phyloP scores from a whole-genome alignment of 2,329 filamentous ascomycete genomes.

The Sclerotinia borealis region DNA sequence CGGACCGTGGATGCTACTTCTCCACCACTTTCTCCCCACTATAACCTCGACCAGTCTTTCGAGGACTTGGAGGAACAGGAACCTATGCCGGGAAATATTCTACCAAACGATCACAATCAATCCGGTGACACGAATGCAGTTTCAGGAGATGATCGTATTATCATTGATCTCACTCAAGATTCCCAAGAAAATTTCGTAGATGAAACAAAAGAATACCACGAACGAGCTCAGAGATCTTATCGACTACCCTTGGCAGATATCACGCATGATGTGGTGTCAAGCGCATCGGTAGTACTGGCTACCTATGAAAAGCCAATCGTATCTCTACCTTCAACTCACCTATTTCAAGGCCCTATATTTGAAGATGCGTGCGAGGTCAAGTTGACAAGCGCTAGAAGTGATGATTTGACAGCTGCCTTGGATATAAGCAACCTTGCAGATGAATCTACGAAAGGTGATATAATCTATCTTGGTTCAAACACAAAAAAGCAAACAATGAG shows the following conservation, averaged over 20 bases:
- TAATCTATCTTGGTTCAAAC: not conserved
- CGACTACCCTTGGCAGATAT: not conserved
- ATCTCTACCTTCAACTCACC: not conserved
- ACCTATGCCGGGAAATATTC: not conserved
- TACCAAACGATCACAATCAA: not conserved
- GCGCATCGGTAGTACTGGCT: not conserved
- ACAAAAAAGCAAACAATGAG: not conserved
- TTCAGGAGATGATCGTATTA: not conserved
- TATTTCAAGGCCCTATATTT: not conserved
- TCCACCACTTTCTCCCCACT: not conserved
- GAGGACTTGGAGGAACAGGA: not conserved
- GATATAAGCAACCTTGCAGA: not conserved
- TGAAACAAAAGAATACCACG: not conserved
- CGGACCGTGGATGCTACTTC: not conserved
- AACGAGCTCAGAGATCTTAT: not conserved
- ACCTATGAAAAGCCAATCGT: not conserved
- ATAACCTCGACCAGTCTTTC: not conserved
- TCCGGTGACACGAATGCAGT: not conserved
- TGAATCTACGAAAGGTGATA: not conserved
- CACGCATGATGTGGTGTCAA: not conserved
- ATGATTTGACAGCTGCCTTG: not conserved
- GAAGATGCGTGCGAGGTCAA: not conserved
- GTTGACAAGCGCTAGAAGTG: not conserved
- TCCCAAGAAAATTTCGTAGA: not conserved
- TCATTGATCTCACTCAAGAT: not conserved